phyloP scores from a whole-genome alignment of 306 rosid species.

The Abrus precatorius region DNA sequence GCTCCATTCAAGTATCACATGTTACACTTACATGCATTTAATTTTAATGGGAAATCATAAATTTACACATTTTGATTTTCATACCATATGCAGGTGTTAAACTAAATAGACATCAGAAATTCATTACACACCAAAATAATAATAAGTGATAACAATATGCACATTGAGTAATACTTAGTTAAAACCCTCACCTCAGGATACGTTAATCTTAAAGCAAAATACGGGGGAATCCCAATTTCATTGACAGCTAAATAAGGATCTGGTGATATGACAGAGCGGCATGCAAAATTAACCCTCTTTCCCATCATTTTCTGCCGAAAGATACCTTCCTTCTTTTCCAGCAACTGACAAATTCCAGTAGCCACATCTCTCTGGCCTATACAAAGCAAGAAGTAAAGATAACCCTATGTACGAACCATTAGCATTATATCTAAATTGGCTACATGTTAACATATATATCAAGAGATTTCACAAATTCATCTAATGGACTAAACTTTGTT shows the following conservation, averaged over 20 bases:
- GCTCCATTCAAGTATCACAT: too few relatives aligned
- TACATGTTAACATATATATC: not conserved
- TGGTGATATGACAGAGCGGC: slow-evolving; percentile 98
- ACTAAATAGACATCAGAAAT: slow-evolving; percentile 30
- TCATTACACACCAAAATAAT: slow-evolving; percentile 6
- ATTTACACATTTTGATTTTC: not conserved
- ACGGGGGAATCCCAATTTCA: slow-evolving; percentile 98
- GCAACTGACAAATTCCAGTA: slow-evolving; percentile 85
- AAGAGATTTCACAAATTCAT: slow-evolving; percentile 7
- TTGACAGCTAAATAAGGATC: slow-evolving; percentile 98
- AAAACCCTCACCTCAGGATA: slow-evolving; percentile 86
- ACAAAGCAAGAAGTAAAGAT: slow-evolving; percentile 52
- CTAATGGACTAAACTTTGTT: slow-evolving; percentile 6
- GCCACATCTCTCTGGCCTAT: slow-evolving; percentile 62
- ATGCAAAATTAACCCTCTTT: slow-evolving; percentile 95
- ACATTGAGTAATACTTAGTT: slow-evolving; percentile 17
- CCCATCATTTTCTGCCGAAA: slow-evolving; percentile 99
- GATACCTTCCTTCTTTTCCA: slow-evolving; percentile 96
- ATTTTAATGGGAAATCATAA: not conserved
- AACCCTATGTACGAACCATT: slow-evolving; percentile 21
- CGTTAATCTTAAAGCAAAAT: slow-evolving; percentile 83
- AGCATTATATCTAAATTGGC: slow-evolving; percentile 31
- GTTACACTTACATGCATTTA: too few relatives aligned
- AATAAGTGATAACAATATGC: slow-evolving; percentile 12
- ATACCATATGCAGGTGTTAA: slow-evolving; percentile 7